Conservation (phyloP, 352 stramenopile species). For the Globisporangium paroecandrum region DNA sequence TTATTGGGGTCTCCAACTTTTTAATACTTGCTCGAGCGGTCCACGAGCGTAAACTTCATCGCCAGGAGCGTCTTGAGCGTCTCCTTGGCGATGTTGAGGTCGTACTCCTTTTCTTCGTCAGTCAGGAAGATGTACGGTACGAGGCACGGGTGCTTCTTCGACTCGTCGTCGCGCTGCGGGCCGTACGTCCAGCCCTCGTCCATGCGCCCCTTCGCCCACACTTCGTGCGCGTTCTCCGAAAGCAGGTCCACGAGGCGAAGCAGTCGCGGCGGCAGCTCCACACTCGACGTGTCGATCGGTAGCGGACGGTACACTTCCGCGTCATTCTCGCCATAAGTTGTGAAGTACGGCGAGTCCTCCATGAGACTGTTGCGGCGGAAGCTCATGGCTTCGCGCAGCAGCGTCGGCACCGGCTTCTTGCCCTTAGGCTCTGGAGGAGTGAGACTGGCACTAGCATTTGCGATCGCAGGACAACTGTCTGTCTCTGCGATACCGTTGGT, state of each 20-base stretch:
- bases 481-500: neutral
- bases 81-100: conserved; percentile 85
- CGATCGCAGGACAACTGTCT: neutral
- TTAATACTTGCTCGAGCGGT: conserved; percentile 62
- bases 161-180: conserved; percentile 64
- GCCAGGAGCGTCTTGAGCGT: conserved; percentile 86
- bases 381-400: conserved; percentile 70
- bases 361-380: conserved; percentile 77
- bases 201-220: conserved; percentile 86
- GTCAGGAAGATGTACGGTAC: conserved; percentile 89
- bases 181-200: conserved; percentile 87
- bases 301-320: conserved; percentile 67
- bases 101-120: conserved; percentile 86
- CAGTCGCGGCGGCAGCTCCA: conserved; percentile 62
- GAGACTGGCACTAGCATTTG: conserved; percentile 23
- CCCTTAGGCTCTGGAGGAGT: conserved; percentile 21
- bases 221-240: conserved; percentile 84
- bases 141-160: conserved; percentile 82
- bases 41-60: conserved; percentile 83
- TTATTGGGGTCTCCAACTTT: neutral
- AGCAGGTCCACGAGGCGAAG: conserved; percentile 77
- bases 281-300: conserved; percentile 70
- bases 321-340: conserved; percentile 54
- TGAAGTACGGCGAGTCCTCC: conserved; percentile 76
- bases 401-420: conserved; percentile 50